Conservation (phyloP, 352 stramenopile species). For the Phytophthora foliorum region DNA sequence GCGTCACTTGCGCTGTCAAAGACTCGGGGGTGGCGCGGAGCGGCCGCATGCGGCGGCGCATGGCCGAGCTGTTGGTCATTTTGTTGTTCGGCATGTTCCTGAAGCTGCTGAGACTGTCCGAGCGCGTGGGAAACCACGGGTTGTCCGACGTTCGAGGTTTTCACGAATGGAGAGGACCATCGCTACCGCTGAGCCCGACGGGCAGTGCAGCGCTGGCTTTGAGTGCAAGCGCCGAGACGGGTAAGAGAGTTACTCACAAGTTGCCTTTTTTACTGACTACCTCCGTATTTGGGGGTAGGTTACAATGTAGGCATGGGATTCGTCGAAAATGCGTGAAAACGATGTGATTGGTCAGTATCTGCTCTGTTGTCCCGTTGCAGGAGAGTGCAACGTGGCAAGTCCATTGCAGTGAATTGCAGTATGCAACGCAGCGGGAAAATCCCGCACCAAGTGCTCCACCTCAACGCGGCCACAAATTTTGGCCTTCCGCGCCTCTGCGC, state of each 20-base stretch:
- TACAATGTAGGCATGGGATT: background rate
- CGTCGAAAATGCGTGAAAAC: background rate
- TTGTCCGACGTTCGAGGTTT: conserved; percentile 36
- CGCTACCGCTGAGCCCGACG: background rate
- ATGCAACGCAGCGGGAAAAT: conserved; percentile 30
- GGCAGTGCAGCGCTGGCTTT: conserved; percentile 32
- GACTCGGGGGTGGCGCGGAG: conserved; percentile 33
- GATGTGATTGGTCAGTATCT: conserved; percentile 18
- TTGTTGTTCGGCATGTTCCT: conserved; percentile 48
- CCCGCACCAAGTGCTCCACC: conserved; percentile 29
- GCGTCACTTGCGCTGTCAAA: conserved; percentile 17
- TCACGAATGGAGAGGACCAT: conserved; percentile 36
- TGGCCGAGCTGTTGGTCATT: conserved; percentile 29
- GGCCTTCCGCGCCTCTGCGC: background rate
- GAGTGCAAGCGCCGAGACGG: conserved; percentile 19
- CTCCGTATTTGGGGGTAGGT: conserved; percentile 28
- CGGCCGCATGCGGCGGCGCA: conserved; percentile 33
- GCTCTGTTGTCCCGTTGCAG: conserved; percentile 22
- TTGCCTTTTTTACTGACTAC: conserved; percentile 32
- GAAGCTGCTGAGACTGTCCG: conserved; percentile 20
- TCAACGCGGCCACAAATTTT: conserved; percentile 26
- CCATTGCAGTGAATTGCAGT: conserved; percentile 10
- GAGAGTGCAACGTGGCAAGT: conserved; percentile 26
- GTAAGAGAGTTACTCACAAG: conserved; percentile 28
- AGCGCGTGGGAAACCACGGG: conserved; percentile 11